phyloP scores from a whole-genome alignment of 208 protist species.

The Acanthamoeba triangularis region DNA sequence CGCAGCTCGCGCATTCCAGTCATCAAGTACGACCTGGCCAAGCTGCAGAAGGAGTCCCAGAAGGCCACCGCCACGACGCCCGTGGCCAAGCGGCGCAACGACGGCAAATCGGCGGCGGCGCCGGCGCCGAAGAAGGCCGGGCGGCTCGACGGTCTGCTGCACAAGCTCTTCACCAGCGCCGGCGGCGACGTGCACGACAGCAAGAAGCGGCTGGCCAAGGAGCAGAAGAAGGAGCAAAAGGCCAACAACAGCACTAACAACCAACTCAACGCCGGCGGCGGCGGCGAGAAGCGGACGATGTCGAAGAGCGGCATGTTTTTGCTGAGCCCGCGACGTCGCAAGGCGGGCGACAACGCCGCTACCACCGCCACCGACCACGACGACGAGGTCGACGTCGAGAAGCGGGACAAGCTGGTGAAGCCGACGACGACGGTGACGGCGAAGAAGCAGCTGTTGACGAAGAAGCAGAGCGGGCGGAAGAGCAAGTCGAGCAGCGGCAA shows the following conservation, averaged over 20 bases:
- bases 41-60: neutral
- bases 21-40: constrained; percentile 13
- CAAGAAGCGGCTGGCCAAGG: neutral
- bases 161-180: neutral
- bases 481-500: neutral
- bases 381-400: too few relatives aligned
- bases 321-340: neutral
- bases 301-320: neutral
- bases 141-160: neutral
- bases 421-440: neutral
- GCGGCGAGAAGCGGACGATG: neutral
- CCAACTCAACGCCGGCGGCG: neutral
- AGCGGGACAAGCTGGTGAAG: neutral
- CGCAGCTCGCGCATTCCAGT: neutral
- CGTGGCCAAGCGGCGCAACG: neutral
- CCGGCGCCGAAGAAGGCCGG: neutral
- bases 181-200: too few relatives aligned
- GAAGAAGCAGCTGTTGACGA: neutral
- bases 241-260: neutral
- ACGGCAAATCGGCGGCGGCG: neutral
- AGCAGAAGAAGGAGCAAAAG: neutral
- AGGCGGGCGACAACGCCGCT: neutral
- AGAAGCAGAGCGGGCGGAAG: neutral
- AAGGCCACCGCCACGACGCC: neutral
- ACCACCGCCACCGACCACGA: neutral